Evolutionary conservation across 768 basidiomycete species (phyloP).

Genomic region (Pleurotus ostreatus): DNA sequence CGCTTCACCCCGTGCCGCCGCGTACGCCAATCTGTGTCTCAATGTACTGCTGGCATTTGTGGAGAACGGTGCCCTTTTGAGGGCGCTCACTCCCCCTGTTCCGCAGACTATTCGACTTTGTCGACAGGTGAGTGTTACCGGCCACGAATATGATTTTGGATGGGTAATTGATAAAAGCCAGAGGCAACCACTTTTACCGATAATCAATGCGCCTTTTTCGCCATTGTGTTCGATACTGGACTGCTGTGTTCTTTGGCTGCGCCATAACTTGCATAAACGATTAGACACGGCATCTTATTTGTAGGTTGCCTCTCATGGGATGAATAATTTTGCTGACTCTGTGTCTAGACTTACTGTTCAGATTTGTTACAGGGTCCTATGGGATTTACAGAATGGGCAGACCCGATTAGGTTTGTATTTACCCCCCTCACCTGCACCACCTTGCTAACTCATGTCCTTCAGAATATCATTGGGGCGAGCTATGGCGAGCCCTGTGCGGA

Average conservation of each 20-base stretch:
- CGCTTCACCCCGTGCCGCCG: constrained; percentile 51
- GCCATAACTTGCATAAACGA: constrained; percentile 64
- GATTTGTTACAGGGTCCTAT: constrained; percentile 50
- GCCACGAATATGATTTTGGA: background rate
- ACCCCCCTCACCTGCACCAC: background rate
- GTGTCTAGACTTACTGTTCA: constrained; percentile 24
- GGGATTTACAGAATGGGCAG: constrained; percentile 50
- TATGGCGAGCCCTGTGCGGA: constrained; percentile 56
- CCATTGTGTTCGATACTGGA: constrained; percentile 60
- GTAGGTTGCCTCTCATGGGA: constrained; percentile 30
- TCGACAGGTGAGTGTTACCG: constrained; percentile 45
- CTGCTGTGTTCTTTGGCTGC: constrained; percentile 65
- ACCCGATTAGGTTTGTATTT: constrained; percentile 47
- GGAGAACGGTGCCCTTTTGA: constrained; percentile 46
- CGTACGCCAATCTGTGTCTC: constrained; percentile 58
- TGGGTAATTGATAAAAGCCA: constrained; percentile 15
- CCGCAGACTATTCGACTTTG: constrained; percentile 49
- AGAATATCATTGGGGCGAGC: constrained; percentile 67
- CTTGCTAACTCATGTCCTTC: background rate
- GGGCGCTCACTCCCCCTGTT: constrained; percentile 37
- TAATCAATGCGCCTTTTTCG: constrained; percentile 32
- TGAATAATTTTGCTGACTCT: constrained; percentile 37
- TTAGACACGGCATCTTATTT: constrained; percentile 54
- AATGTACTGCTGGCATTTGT: constrained; percentile 47
- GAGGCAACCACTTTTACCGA: constrained; percentile 51